Conservation (phyloP, 2,329 filamentous ascomycete species). For the Colletotrichum sp. region DNA sequence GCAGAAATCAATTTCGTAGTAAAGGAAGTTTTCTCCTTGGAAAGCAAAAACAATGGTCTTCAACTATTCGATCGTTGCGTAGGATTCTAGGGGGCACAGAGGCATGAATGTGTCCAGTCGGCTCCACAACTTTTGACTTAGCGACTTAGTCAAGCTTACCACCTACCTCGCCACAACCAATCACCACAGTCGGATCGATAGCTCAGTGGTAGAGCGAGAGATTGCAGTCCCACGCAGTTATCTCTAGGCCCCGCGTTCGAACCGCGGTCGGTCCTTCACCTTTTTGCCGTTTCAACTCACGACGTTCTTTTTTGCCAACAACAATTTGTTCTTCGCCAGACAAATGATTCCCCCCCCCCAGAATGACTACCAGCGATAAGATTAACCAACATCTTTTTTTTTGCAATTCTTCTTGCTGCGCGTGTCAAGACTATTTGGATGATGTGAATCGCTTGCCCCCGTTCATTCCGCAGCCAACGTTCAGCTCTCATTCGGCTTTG, state of each 20-base stretch:
- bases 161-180: background rate
- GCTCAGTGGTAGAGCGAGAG: constrained; percentile 19
- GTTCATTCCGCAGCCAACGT: no score
- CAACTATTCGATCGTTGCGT: background rate
- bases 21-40: background rate
- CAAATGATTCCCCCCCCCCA: no score
- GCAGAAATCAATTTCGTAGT: background rate
- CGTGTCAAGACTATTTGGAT: background rate
- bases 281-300: background rate
- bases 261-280: constrained; percentile 4
- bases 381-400: no score
- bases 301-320: no score
- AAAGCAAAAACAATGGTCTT: no score
- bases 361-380: no score
- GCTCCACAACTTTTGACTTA: background rate
- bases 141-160: background rate
- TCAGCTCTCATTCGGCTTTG: no score
- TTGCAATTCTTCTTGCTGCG: background rate
- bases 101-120: background rate
- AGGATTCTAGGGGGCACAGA: rapidly evolving
- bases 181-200: constrained; percentile 8
- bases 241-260: constrained; percentile 18
- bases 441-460: no score
- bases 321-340: no score
- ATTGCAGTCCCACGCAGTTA: constrained; percentile 11